Evolutionary conservation across 495 filamentous ascomycete species (phyloP), one percentile per base, ranked within the genome.

Genomic region (Neurospora tetrasperma): DNA sequence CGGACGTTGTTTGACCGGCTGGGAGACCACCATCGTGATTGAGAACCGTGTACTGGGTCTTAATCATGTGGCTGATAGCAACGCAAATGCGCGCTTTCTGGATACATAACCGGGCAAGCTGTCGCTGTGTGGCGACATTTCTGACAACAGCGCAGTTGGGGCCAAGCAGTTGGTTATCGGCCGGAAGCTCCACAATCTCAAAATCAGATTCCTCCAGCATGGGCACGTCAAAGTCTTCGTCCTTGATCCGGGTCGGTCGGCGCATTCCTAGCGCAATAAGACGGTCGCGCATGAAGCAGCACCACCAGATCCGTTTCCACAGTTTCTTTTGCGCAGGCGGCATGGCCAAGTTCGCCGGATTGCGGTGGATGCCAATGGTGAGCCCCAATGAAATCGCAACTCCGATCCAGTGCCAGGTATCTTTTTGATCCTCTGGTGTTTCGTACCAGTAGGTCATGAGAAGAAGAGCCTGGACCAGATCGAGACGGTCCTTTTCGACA

Each of bases 261-360:
- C 94, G 88, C 93, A 97, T 96, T 43, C 94, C 94, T 23, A 97
- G 80, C 6, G 94, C 94, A 73, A 97, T 91, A 42, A 96, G 82
- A 54, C 93, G 91, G 81, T 97, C 94, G 54, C 93, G 89, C 86
- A 95, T 96, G 76, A 94, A 96, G 72, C 91, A 94, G 69, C 92
- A 94, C 94, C 94, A 97, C 94, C 94, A 97, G 71, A 97, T 93
- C 42, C 93, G 85, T 80, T 94, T 96, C 92, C 93, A 95, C 74
- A 97, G 83, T 73, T 88, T 89, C 76, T 92, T 90, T 79, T 89
- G 88, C 71, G 88, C 85, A 23, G 85, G 76, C 39, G 90, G 86
- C 90, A 95, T 93, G 73, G 86, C 89, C 38, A 80, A 78, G 48
- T 90, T 91, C 48, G 91, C 90, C 42, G 93, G 93, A 76, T 96